Evolutionary conservation across 2,329 filamentous ascomycete genomes (phyloP), one percentile per base, ranked within the genome.

Genomic region (Fusarium sp.): DNA sequence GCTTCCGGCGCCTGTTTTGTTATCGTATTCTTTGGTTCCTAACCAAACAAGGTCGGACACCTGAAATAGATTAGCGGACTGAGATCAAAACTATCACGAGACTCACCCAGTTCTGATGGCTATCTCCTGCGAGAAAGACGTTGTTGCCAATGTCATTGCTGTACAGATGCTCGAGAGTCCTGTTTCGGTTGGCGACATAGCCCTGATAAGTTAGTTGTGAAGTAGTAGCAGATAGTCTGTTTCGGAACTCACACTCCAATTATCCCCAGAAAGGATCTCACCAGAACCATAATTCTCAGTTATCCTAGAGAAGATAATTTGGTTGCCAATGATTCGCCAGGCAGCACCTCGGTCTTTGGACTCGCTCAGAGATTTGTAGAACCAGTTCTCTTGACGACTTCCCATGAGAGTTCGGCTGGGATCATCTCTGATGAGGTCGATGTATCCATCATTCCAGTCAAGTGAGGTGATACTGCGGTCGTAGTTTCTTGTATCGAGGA

Each of bases 301-400:
- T 25, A 90, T 78, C 9, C 84, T 84, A 10, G 87, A 88, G 79
- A 93, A 92, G 51, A 93, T 81, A 44, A 91, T 88, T 77, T 93
- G 91, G 27, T 89, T 91, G 12, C 91, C 91, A 45, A 94, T 85
- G 20, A 94, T 77, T 43, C 91, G 84, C 92, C 92, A 94, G 1
- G 86, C 84, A 1, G 91, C 89, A 25, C 88, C 89, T n/a, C 91
- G 86, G 18, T 86, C 74, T n/a, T 86, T 82, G 1, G 89, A 91
- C 51, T 85, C 77, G 8, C 83, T 84, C 10, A 92, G 81, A 44
- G 84, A 80, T 47, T 84, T 83, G 77, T 91, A 92, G 79, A 93
- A 90, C 92, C 92, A 94, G 71, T 88, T 87, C 78, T 94, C 92
- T 76, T 94, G 92, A 13, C 86, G 86, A 2, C 85, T 83, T 5